Percentiles rank a stretch among this genome's conserved stretches.
These are phyloP conservation scores for Plasmopara viticola DNA, from an alignment of 352 stramenopile genomes.

Conservation along the genomic window DNA sequence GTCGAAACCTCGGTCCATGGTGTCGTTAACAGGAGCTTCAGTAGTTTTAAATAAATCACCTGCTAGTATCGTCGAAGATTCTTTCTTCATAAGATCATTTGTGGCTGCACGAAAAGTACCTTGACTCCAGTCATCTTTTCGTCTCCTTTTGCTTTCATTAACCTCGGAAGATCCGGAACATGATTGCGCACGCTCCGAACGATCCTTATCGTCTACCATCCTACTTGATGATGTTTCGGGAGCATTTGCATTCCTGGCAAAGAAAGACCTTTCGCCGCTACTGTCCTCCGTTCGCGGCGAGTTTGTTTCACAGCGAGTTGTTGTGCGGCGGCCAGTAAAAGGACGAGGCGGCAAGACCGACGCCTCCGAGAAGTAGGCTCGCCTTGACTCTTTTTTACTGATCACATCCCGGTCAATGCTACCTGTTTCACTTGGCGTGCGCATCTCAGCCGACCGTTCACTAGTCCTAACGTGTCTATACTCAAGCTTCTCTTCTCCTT, in stretches of 20 bases:
- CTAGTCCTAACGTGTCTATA: conserved; percentile 18
- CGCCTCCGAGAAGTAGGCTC: conserved; percentile 3
- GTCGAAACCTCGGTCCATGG: neutral
- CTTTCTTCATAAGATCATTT: conserved; percentile 6
- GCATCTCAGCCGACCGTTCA: conserved; percentile 19
- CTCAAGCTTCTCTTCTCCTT: conserved; percentile 39
- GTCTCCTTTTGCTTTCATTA: conserved; percentile 4
- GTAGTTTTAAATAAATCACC: neutral
- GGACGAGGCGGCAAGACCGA: conserved; percentile 30
- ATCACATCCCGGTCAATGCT: conserved; percentile 21
- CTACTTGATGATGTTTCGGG: neutral
- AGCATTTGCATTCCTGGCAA: conserved; percentile 6
- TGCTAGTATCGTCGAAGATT: neutral
- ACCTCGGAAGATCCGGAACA: conserved; percentile 7
- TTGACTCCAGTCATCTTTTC: conserved; percentile 3
- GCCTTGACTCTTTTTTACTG: conserved; percentile 17
- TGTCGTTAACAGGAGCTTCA: neutral
- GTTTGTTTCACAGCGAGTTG: conserved; percentile 19
- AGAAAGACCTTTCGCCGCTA: conserved; percentile 6
- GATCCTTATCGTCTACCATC: conserved; percentile 1
- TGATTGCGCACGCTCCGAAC: conserved; percentile 1
- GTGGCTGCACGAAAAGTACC: conserved; percentile 1
- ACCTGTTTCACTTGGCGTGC: conserved; percentile 24
- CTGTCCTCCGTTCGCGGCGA: conserved; percentile 6
- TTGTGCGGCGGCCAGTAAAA: conserved; percentile 20